phyloP scores from a whole-genome alignment of 2,329 filamentous ascomycete genomes.

The Sphaerulina populicola region DNA sequence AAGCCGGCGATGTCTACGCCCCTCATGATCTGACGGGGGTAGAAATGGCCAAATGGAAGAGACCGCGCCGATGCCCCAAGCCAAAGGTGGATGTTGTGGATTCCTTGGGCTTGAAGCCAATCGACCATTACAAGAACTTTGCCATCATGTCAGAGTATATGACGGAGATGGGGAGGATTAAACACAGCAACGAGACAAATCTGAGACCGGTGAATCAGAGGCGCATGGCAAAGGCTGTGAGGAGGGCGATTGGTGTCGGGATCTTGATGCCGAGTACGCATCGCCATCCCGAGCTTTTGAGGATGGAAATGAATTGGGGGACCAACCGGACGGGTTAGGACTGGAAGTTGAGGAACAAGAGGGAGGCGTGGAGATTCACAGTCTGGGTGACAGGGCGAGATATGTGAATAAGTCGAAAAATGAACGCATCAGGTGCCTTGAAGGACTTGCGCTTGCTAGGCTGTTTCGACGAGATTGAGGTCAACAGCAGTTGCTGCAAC shows the following conservation, averaged over 20 bases:
- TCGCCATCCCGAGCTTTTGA: slow-evolving; percentile 71
- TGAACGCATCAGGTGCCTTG: too few species aligned
- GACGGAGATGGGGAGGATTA: slow-evolving; percentile 76
- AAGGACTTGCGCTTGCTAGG: too few species aligned
- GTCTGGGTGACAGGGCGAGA: too few species aligned
- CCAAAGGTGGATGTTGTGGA: slow-evolving; percentile 62
- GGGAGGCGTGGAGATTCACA: too few species aligned
- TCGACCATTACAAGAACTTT: slow-evolving; percentile 93
- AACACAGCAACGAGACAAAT: slow-evolving; percentile 64
- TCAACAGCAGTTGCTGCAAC: too few species aligned
- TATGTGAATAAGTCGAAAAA: too few species aligned
- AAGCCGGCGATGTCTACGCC: slow-evolving; percentile 74
- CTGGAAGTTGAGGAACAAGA: too few species aligned
- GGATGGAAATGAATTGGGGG: slow-evolving; percentile 7
- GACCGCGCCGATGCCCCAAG: slow-evolving; percentile 44
- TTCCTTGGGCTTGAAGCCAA: slow-evolving; percentile 66
- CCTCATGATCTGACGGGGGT: slow-evolving; percentile 73
- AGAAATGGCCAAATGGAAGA: slow-evolving; percentile 77
- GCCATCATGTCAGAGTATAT: slow-evolving; percentile 84
- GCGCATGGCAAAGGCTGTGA: slow-evolving; percentile 84
- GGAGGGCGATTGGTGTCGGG: slow-evolving; percentile 79
- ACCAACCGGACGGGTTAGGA: background rate
- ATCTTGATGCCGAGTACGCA: slow-evolving; percentile 80
- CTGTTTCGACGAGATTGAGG: too few species aligned
- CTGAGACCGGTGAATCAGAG: slow-evolving; percentile 84